Evolutionary conservation across 441 rosid species (phyloP).

Genomic region (Flueggea neowawraea): DNA sequence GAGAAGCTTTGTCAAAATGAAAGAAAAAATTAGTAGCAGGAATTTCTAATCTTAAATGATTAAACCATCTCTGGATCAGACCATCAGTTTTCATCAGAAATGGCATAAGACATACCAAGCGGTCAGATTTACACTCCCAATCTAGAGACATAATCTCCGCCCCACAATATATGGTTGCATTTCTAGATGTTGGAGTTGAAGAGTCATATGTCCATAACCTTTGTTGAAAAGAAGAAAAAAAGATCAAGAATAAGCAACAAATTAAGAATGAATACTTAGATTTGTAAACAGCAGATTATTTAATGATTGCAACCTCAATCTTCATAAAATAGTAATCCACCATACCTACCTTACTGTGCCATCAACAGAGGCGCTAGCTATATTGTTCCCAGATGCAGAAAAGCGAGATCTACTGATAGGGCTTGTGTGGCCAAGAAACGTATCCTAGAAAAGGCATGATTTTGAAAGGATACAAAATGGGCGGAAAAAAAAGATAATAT

Average conservation of each 20-base stretch:
- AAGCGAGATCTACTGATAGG: conserved; percentile 63
- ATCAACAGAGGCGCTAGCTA: conserved; percentile 73
- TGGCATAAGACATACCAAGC: conserved; percentile 42
- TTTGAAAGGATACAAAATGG: background rate
- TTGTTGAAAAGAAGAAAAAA: conserved; percentile 5
- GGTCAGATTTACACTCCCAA: conserved; percentile 82
- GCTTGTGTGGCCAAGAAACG: conserved; percentile 77
- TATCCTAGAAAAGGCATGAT: conserved; percentile 39
- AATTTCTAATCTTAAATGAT: conserved; percentile 6
- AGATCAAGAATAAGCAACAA: background rate
- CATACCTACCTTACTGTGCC: conserved; percentile 67
- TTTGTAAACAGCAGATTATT: conserved; percentile 15
- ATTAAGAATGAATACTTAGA: background rate
- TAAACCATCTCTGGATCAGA: background rate
- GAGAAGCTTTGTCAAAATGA: conserved; percentile 51
- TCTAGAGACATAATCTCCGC: conserved; percentile 70
- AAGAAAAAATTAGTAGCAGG: conserved; percentile 17
- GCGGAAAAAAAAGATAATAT: background rate
- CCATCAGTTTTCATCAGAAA: conserved; percentile 1
- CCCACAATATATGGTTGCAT: conserved; percentile 80
- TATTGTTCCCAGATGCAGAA: conserved; percentile 77
- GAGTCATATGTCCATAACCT: conserved; percentile 83
- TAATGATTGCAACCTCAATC: conserved; percentile 3
- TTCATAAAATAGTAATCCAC: conserved; percentile 9
- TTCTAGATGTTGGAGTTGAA: conserved; percentile 62